Percentiles rank a stretch among this genome's conserved stretches.
phyloP scores from a whole-genome alignment of 2,329 filamentous ascomycete genomes.

The Cladosporium sp. region DNA sequence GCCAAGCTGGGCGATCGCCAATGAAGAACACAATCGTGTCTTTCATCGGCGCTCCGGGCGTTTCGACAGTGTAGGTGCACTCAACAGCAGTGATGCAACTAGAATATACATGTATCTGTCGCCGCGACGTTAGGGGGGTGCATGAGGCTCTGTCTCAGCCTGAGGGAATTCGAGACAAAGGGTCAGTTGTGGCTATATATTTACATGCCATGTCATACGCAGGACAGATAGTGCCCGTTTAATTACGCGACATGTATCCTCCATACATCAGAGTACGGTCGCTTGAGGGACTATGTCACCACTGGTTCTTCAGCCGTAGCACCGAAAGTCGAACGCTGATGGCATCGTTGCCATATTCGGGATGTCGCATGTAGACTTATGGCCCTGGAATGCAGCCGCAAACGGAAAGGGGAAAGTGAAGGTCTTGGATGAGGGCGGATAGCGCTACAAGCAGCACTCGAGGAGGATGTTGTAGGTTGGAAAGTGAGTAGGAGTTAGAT shows the following conservation, averaged over 20 bases:
- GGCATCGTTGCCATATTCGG: too few relatives aligned
- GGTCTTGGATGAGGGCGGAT: too few relatives aligned
- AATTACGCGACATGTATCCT: too few relatives aligned
- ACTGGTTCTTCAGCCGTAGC: too few relatives aligned
- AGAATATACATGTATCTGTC: neutral
- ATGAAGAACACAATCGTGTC: neutral
- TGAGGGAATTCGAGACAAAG: neutral
- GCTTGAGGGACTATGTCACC: too few relatives aligned
- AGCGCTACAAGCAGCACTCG: too few relatives aligned
- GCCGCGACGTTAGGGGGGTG: neutral
- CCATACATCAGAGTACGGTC: too few relatives aligned
- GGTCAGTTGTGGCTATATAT: neutral
- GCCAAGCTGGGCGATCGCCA: neutral
- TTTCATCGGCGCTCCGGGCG: neutral
- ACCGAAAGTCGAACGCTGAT: too few relatives aligned
- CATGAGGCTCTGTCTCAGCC: neutral
- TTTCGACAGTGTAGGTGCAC: neutral
- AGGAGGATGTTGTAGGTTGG: neutral
- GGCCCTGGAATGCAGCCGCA: neutral
- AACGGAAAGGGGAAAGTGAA: neutral
- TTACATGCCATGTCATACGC: neutral
- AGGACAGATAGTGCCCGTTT: too few relatives aligned
- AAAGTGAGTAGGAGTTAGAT: neutral
- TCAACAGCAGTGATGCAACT: neutral
- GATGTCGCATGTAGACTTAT: neutral